Conservation (phyloP, 176 grass and related monocot genomes). For the Musa itinerans region DNA sequence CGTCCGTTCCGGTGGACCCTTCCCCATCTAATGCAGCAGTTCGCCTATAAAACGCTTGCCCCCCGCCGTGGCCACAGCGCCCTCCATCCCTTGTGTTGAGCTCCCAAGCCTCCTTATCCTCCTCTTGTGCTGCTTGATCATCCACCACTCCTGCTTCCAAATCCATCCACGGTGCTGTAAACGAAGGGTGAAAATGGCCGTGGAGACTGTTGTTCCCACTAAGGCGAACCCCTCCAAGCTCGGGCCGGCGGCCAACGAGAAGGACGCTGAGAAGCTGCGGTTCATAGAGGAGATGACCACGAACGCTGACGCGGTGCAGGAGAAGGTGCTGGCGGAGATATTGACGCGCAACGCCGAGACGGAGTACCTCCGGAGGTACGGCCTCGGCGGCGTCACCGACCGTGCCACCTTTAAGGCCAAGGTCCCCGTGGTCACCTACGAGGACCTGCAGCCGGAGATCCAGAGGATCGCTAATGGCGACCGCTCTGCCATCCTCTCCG, state of each 20-base stretch:
- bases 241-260: neutral
- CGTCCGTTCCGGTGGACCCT: neutral
- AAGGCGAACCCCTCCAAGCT: conserved; percentile 1
- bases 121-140: neutral
- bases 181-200: neutral
- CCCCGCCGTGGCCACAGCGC: neutral
- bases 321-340: conserved; percentile 35
- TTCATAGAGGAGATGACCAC: conserved; percentile 46
- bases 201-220: conserved; percentile 25
- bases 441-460: conserved; percentile 51
- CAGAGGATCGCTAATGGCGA: conserved; percentile 55
- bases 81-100: neutral
- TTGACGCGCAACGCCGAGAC: conserved; percentile 43
- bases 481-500: conserved; percentile 45
- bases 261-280: conserved; percentile 20
- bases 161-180: neutral
- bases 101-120: neutral
- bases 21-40: neutral
- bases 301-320: conserved; percentile 25
- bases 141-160: too few relatives aligned
- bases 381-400: conserved; percentile 26
- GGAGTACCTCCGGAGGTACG: conserved; percentile 43
- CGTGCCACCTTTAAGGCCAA: conserved; percentile 25
- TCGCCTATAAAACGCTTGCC: neutral
- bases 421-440: conserved; percentile 49